These are phyloP conservation scores for Fusarium sterilihyphosum DNA, from an alignment of 2,329 filamentous ascomycete species.

Conservation along the genomic window DNA sequence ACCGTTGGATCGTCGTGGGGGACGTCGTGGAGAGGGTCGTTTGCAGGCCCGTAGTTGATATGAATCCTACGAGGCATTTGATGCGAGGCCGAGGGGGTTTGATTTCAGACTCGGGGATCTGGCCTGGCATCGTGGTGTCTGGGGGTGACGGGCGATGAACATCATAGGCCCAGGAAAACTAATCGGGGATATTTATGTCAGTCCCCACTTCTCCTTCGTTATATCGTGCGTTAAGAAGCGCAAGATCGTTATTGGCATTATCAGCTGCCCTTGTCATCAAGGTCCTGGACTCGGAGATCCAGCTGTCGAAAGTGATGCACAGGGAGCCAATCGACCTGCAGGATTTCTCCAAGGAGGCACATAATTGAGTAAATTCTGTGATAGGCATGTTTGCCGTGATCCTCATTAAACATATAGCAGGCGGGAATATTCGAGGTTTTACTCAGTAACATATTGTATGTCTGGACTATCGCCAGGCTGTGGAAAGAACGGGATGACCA, in stretches of 20 bases:
- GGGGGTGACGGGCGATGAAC: background rate
- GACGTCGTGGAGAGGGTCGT: rapidly evolving
- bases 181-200: rapidly evolving
- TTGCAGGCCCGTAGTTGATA: too few relatives aligned
- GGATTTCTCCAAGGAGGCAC: background rate
- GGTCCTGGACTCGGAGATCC: background rate
- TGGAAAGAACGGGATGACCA: too few relatives aligned
- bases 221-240: background rate
- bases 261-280: background rate
- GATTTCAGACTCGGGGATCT: too few relatives aligned
- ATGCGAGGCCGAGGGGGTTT: too few relatives aligned
- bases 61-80: too few relatives aligned
- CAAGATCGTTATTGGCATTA: rapidly evolving
- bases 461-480: too few relatives aligned
- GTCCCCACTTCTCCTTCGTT: rapidly evolving
- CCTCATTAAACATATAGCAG: rapidly evolving
- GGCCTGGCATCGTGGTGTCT: too few relatives aligned
- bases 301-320: background rate
- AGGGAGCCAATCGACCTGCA: background rate
- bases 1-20: rapidly evolving
- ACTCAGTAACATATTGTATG: rapidly evolving
- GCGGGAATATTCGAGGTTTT: background rate
- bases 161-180: background rate
- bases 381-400: background rate
- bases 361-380: too few relatives aligned